Base-by-base conservation (phyloP, 2,329 filamentous ascomycete genomes). In the Colletotrichum godetiae region DNA sequence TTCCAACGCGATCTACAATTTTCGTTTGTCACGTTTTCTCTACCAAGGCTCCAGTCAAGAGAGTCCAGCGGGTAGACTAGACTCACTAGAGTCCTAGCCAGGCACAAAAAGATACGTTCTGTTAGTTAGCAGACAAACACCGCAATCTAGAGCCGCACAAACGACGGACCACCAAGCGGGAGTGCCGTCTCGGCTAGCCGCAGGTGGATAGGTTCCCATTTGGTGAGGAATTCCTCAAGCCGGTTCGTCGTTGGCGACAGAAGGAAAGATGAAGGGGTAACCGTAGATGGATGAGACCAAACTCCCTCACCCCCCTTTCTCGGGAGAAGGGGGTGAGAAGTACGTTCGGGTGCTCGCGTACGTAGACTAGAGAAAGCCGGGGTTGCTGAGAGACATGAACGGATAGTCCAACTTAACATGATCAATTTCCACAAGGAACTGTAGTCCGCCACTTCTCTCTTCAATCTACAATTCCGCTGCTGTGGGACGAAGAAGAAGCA, bases 1-100 rank as follows among this genome's bases (percentile, higher is more conserved):
- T 65, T 65, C 52, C 62, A 65, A 29, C 62, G 3, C 22, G 62
- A 56, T 65, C 52, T 22, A 22, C 62, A 56, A 56, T 35, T 56
- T 56, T 19, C 19, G 62, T 37, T 37, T 42, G 62, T 65, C 62
- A 65, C 10, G 24, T 13, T 22, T 37, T 65, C 59, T 42, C 37
- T 5, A 10, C 11, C 19, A 29, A 11, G 13, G 4, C 24, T 49
- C 15, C 19, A 19, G 27, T 15, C n/a, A 27, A 5, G 22, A n/a
- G 52, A 55, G 24, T 27, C 52, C 52, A 15, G 10, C 7, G 6
- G 19, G n/a, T 1, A n/a, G 42, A 8, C 42, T 11, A n/a, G 42
- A n/a, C 6, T 8, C 6, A n/a, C 1, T 4, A 49, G 19, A 49
- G 19, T 11, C 13, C 2, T 3, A n/a, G 19, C 49, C 49, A 24